phyloP scores from a whole-genome alignment of 768 basidiomycete species.

The Dendrothele bispora region DNA sequence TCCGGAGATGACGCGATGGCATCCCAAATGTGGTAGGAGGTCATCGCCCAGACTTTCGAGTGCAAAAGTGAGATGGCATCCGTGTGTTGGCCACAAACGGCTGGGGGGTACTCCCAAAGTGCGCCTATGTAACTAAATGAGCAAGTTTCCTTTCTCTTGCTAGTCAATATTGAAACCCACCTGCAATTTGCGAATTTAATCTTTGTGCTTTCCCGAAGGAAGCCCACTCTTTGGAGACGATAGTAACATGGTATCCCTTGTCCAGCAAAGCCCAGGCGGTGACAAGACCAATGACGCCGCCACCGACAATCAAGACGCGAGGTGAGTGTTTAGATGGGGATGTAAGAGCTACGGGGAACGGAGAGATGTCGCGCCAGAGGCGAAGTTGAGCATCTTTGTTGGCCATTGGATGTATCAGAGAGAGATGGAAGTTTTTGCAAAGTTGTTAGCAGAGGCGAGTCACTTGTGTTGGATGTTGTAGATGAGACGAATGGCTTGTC shows the following conservation, averaged over 20 bases:
- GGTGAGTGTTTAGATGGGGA: slow-evolving; percentile 3
- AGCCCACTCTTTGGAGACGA: slow-evolving; percentile 27
- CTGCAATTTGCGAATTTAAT: slow-evolving; percentile 26
- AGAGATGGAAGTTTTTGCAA: slow-evolving; percentile 4
- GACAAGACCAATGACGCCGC: slow-evolving; percentile 10
- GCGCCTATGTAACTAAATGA: background rate
- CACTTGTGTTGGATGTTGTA: too few species aligned
- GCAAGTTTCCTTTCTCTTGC: background rate
- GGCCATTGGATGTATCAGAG: slow-evolving; percentile 1
- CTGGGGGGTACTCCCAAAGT: slow-evolving; percentile 39
- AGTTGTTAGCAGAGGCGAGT: too few species aligned
- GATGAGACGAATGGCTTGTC: too few species aligned
- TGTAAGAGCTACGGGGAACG: too few species aligned
- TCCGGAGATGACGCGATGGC: slow-evolving; percentile 12
- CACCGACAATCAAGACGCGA: slow-evolving; percentile 5
- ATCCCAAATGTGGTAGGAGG: slow-evolving; percentile 32
- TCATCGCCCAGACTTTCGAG: slow-evolving; percentile 36
- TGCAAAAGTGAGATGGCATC: slow-evolving; percentile 32
- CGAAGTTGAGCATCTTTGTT: slow-evolving; percentile 3
- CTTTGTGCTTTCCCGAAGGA: slow-evolving; percentile 12
- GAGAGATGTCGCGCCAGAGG: too few species aligned
- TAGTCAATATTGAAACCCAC: slow-evolving; percentile 23
- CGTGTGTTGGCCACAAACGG: slow-evolving; percentile 38
- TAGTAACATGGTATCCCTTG: slow-evolving; percentile 33
- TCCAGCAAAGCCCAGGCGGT: slow-evolving; percentile 33